Evolutionary conservation across 257 asterid genomes (phyloP).

Genomic region (Nicotiana obtusifolia): DNA sequence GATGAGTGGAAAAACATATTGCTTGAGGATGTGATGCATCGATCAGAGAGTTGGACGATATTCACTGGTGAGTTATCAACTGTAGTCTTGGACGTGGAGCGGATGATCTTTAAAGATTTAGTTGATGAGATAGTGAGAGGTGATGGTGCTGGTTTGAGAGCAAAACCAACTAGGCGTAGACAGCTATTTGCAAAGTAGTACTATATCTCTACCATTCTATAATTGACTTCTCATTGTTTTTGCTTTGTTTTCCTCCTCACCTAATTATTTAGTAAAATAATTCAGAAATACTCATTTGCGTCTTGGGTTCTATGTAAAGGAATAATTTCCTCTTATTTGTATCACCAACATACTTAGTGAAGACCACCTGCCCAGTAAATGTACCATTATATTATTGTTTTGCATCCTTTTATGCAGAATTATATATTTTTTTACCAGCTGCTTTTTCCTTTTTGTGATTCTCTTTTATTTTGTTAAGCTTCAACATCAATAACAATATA

Average conservation of each 20-base stretch:
- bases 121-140: constrained; percentile 76
- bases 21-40: constrained; percentile 49
- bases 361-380: not conserved
- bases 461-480: not conserved
- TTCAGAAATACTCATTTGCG: constrained; percentile 6
- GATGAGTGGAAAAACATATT: constrained; percentile 52
- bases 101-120: constrained; percentile 77
- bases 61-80: constrained; percentile 53
- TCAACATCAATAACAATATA: no score
- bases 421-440: not conserved
- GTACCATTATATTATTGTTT: not conserved
- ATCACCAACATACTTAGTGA: constrained; percentile 9
- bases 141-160: constrained; percentile 41
- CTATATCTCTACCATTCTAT: not conserved
- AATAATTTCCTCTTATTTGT: not conserved
- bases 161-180: constrained; percentile 44
- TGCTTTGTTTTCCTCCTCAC: not conserved
- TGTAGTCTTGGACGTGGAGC: constrained; percentile 69
- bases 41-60: constrained; percentile 51
- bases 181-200: constrained; percentile 42
- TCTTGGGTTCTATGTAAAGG: not conserved
- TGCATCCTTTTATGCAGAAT: not conserved
- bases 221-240: not conserved
- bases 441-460: not conserved
- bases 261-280: constrained; percentile 13